phyloP scores from a whole-genome alignment of 2,329 filamentous ascomycete species.

The Penicillium corylophilum region DNA sequence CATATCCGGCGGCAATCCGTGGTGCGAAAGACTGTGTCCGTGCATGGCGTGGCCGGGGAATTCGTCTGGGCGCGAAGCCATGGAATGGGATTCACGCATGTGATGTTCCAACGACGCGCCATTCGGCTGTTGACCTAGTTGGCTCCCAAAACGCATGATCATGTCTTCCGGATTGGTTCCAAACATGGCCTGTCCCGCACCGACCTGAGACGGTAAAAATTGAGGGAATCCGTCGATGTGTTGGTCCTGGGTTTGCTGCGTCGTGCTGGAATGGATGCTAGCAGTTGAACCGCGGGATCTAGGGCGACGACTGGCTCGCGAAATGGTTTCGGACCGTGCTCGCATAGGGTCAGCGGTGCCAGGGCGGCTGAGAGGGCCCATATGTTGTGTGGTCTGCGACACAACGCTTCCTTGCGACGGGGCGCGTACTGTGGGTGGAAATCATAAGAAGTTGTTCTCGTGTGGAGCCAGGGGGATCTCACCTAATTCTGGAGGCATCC shows the following conservation, averaged over 20 bases:
- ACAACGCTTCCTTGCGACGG: conserved; percentile 40
- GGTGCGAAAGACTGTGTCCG: conserved; percentile 35
- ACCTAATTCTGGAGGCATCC: conserved; percentile 26
- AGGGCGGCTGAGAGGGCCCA: conserved; percentile 41
- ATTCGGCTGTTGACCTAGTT: conserved; percentile 40
- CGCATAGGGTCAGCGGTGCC: conserved; percentile 43
- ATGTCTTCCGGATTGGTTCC: conserved; percentile 45
- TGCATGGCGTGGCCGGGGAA: conserved; percentile 38
- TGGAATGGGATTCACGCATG: conserved; percentile 38
- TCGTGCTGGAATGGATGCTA: conserved; percentile 49
- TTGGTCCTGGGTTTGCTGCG: conserved; percentile 45
- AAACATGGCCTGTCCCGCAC: conserved; percentile 37
- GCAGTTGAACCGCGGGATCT: conserved; percentile 49
- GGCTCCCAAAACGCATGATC: conserved; percentile 46
- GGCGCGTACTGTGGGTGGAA: conserved; percentile 31
- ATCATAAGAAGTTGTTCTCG: conserved; percentile 8
- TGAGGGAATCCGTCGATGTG: conserved; percentile 42
- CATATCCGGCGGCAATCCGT: conserved; percentile 38
- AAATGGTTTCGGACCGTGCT: conserved; percentile 44
- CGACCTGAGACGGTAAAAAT: conserved; percentile 38
- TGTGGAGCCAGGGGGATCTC: conserved; percentile 11
- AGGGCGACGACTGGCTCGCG: conserved; percentile 41
- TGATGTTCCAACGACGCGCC: conserved; percentile 38
- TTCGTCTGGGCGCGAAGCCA: conserved; percentile 39
- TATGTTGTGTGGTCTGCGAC: conserved; percentile 37